Evolutionary conservation across 2,329 filamentous ascomycete species (phyloP), one percentile per base, ranked within the genome.

Genomic region (Fusarium longipes): DNA sequence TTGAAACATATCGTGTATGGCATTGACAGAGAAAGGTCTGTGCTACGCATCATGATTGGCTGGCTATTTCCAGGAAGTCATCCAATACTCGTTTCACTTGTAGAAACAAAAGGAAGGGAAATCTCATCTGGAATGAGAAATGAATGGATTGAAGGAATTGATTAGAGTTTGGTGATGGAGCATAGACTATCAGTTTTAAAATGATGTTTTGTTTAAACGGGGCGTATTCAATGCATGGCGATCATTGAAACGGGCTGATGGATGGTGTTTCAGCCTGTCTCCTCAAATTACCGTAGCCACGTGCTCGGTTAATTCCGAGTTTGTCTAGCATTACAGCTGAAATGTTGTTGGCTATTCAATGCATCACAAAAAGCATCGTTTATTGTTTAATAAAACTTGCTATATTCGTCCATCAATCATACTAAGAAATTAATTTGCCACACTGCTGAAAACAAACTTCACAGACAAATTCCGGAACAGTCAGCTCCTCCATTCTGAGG

Each of bases 381-480:
- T n/a, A 25, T 22, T 22, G 11, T 7, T 3, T 18, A 22, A 44
- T 5, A 24, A 2, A 29, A 6, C 8, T 2, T 8, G 3, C 3
- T 29, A 4, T n/a, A 24, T 48, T 48, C 27, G 14, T 20, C 22
- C 27, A 22, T 27, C 18, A 32, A 12, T 14, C 18, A 3, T 22
- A 49, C n/a, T n/a, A n/a, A n/a, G n/a, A 11, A 12, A 40, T 9
- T 17, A 18, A 6, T 20, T 36, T 14, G 18, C 5, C 4, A 24
- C 2, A 12, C 7, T 3, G 9, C 7, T 3, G 9, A 20, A 20
- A 30, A 24, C 6, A 36, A 10, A 40, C 1, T 38, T 22, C 50
- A 77, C 43, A 79, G 35, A 43, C 77, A 78, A 10, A 78, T 57
- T 3, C 77, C 77, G 7, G 53, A 24, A 38, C 77, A 79, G 24